Evolutionary conservation across 2,329 filamentous ascomycete species (phyloP).

Genomic region (Epichloe bromicola): DNA sequence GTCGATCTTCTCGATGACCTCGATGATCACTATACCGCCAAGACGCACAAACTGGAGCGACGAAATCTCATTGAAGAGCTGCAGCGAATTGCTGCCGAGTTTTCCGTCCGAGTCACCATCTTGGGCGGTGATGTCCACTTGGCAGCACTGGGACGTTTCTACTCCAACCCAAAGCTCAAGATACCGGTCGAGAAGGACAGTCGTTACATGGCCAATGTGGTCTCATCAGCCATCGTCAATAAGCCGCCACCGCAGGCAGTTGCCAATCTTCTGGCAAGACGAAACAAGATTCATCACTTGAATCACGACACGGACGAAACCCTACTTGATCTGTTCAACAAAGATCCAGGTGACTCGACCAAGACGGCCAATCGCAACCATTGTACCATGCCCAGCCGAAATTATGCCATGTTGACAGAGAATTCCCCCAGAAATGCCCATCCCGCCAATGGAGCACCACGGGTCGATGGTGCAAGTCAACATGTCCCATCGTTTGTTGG

Average conservation of each 20-base stretch:
- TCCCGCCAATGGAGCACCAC: slow-evolving; percentile 13
- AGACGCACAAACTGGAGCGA: slow-evolving; percentile 82
- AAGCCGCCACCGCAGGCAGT: slow-evolving; percentile 80
- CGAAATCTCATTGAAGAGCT: slow-evolving; percentile 65
- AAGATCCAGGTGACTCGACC: slow-evolving; percentile 65
- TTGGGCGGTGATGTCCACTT: slow-evolving; percentile 90
- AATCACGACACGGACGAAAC: slow-evolving; percentile 75
- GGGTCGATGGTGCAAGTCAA: slow-evolving; percentile 9
- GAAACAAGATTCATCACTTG: slow-evolving; percentile 70
- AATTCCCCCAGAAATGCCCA: slow-evolving; percentile 51
- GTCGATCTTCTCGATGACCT: slow-evolving; percentile 87
- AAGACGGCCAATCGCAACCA: slow-evolving; percentile 68
- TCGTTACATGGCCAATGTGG: slow-evolving; percentile 88
- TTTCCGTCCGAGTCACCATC: slow-evolving; percentile 82
- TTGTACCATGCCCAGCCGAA: slow-evolving; percentile 83
- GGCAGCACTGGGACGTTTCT: slow-evolving; percentile 85
- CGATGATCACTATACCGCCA: slow-evolving; percentile 92
- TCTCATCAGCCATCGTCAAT: slow-evolving; percentile 93
- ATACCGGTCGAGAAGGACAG: slow-evolving; percentile 72
- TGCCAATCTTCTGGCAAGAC: slow-evolving; percentile 77
- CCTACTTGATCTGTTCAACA: slow-evolving; percentile 81
- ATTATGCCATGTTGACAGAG: slow-evolving; percentile 83
- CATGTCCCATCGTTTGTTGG: slow-evolving; percentile 20
- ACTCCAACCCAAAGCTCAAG: slow-evolving; percentile 70
- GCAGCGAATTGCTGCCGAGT: slow-evolving; percentile 72